phyloP scores from a whole-genome alignment of 1,139 yeast genomes.

The Saccharomyces hybrid region DNA sequence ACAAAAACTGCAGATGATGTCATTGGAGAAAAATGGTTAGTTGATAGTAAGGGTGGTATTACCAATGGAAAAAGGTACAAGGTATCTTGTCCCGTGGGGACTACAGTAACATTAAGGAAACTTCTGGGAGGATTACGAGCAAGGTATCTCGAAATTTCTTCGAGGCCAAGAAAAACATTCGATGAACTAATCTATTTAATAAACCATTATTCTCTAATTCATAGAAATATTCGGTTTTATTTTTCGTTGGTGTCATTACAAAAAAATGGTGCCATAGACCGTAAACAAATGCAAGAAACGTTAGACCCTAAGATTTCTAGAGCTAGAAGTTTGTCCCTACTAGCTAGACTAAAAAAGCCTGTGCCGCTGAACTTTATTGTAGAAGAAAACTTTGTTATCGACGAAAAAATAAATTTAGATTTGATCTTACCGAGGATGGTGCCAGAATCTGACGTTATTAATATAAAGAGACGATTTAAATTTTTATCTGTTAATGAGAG shows the following conservation, averaged over 20 bases:
- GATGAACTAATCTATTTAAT: slow-evolving; percentile 27
- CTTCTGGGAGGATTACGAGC: slow-evolving; percentile 34
- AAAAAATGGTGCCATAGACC: slow-evolving; percentile 13
- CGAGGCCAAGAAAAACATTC: slow-evolving; percentile 23
- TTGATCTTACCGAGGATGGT: slow-evolving; percentile 30
- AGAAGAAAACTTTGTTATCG: slow-evolving; percentile 10
- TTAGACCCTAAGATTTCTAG: slow-evolving; percentile 16
- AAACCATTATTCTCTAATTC: slow-evolving; percentile 31
- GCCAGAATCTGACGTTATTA: slow-evolving; percentile 23
- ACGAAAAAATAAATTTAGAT: slow-evolving; percentile 10
- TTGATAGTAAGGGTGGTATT: slow-evolving; percentile 29
- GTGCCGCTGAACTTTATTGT: slow-evolving; percentile 15
- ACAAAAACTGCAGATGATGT: slow-evolving; percentile 31
- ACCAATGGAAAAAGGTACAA: slow-evolving; percentile 12
- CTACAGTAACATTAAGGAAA: slow-evolving; percentile 31
- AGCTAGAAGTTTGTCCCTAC: slow-evolving; percentile 14
- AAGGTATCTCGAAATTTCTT: slow-evolving; percentile 30
- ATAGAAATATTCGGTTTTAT: slow-evolving; percentile 31
- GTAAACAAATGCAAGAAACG: slow-evolving; percentile 17
- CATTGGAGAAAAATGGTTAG: slow-evolving; percentile 35
- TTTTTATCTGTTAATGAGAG: slow-evolving; percentile 33
- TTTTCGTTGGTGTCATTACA: slow-evolving; percentile 17
- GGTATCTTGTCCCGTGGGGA: slow-evolving; percentile 32
- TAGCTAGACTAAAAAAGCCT: slow-evolving; percentile 16
- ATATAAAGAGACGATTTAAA: slow-evolving; percentile 18